Evolutionary conservation across 2,329 filamentous ascomycete genomes (phyloP), one percentile per base, ranked within the genome.

Genomic region (Dactylellina leptospora): DNA sequence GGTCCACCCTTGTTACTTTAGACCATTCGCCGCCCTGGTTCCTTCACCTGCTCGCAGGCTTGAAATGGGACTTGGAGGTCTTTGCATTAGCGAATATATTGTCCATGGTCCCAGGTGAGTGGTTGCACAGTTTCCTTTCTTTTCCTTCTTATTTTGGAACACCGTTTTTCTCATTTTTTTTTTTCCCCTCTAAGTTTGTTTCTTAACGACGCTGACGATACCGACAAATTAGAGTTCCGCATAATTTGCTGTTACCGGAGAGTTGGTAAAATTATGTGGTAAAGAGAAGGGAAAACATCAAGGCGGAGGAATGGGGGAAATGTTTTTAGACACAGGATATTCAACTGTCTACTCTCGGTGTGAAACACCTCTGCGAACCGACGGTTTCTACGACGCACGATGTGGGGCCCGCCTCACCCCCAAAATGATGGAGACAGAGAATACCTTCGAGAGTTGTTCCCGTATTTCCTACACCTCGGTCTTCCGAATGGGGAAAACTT

Each of bases 401-500:
- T 53, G 48, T 22, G 27, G 53, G 45, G 51, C 2, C 68, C 59
- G 3, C 53, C 59, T 18, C 8, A 59, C 30, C 62, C 36, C 9
- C 64, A 70, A 22, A 70, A 48, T 22, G 64, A 70, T 22, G 38
- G 36, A 22, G 64, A 70, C 36, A 55, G 64, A 16, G 64, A 55
- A 22, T 58, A 51, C 23, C 55, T 70, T 25, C n/a, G 16, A 44
- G 3, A 33, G 6, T 16, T 70, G 16, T 70, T 62, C 48, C 64
- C 64, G 1, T 38, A 61, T 13, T 54, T 70, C 11, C 61, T 42
- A 47, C 25, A 50, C 33, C 33, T 38, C 10, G 33, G 33, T 2
- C 48, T 51, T 16, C 25, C 33, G 8, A 16, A 36, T 6, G 42
- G 53, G 0, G 22, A 53, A 2, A 28, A 70, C 22, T 70, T 70